Base-by-base conservation (phyloP, 305 asterid genomes). In the Fraxinus sp. region DNA sequence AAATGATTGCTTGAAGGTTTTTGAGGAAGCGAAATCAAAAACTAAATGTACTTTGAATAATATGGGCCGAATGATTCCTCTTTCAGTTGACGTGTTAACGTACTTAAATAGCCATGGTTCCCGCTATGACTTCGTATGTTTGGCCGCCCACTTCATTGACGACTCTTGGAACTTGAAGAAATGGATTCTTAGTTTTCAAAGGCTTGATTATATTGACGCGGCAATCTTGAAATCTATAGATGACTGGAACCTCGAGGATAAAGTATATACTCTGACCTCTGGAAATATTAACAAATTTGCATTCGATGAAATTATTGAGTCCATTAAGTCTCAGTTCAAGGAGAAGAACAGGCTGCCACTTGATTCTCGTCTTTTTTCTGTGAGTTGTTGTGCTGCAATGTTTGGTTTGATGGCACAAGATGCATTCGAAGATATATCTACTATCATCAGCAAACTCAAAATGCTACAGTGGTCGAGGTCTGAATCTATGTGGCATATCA, bases 371-470 rank as follows among this genome's bases (percentile, higher is more conserved):
- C 55, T 36, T 33, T 74, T 74, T 74, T 18, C 5, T 4, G 78
- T 74, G 46, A 74, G 28, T 13, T 74, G 55, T 18, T 14, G 26
- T 74, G 78, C 78, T 74, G 78, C n/a, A 37, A 74, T 36, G 78
- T 33, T 74, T 39, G 11, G 32, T 74, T 36, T 9, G 9, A 74
- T 74, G 78, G 57, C 16, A 2, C 28, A 37, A 35, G 57, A 74
- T 74, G 57, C 78, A 16, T 39, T 74, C 4, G 1, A 7, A n/a
- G 57, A 37, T n/a, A 74, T 74, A 37, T 37, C 7, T 33, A 22
- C 5, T n/a, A 37, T 33, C 28, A 74, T 33, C 8, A 0, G 16
- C 13, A 74, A 74, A 37, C 11, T 74, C 32, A 1, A 37, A 10
- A 4, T 5, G 78, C 39, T 74, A 8, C 28, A 35, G 0, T 35